Percentiles rank a stretch among this genome's conserved stretches.
These are phyloP conservation scores for Agaricus bisporus DNA, from an alignment of 768 basidiomycete genomes.

Conservation along the genomic window DNA sequence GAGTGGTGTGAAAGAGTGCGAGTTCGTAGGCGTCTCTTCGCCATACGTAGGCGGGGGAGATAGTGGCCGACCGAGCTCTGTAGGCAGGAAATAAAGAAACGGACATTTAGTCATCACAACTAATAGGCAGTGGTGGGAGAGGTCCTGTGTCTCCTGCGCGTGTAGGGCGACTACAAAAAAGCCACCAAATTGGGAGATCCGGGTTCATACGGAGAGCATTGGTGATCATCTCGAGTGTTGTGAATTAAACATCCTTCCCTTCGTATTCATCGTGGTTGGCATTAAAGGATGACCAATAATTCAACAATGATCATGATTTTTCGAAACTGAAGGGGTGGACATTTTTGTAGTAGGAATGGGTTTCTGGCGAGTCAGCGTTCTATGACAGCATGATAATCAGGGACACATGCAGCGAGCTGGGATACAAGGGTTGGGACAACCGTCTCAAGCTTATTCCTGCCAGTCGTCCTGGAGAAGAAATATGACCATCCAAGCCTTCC, in stretches of 20 bases:
- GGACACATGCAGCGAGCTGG: background rate
- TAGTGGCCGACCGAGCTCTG: too few relatives aligned
- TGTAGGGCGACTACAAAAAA: background rate
- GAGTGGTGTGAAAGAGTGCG: too few relatives aligned
- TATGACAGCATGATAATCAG: background rate
- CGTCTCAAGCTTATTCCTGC: background rate
- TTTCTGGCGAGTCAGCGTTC: background rate
- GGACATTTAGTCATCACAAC: too few relatives aligned
- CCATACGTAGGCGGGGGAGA: too few relatives aligned
- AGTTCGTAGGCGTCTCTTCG: too few relatives aligned
- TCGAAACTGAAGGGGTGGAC: background rate
- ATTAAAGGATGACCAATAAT: background rate
- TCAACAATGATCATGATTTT: background rate
- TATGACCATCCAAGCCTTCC: background rate
- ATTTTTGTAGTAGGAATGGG: background rate
- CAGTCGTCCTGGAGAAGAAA: background rate
- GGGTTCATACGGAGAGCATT: background rate
- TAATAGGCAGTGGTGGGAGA: too few relatives aligned
- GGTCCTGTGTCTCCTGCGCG: too few relatives aligned
- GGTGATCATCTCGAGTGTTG: background rate
- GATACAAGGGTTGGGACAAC: background rate
- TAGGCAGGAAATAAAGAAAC: too few relatives aligned
- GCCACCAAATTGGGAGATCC: background rate
- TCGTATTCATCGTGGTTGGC: background rate
- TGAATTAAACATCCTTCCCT: background rate